phyloP scores from a whole-genome alignment of 805 yeast genomes.

The Teunomyces lycoperdinae region DNA sequence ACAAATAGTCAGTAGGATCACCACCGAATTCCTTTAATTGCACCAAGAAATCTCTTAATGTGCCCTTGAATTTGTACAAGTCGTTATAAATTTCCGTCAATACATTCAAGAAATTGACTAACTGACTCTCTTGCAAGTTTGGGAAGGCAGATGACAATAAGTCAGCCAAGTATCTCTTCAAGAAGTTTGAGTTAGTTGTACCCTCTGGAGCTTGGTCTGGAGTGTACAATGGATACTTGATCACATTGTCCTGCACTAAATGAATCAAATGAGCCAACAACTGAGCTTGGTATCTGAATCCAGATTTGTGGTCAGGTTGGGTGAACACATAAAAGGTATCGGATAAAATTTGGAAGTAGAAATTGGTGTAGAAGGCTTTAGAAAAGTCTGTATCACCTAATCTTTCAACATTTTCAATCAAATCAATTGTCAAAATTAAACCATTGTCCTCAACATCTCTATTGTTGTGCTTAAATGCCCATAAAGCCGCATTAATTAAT shows the following conservation, averaged over 20 bases:
- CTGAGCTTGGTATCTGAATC: constrained; percentile 84
- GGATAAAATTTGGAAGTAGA: constrained; percentile 82
- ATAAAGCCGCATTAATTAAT: constrained; percentile 87
- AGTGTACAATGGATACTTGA: constrained; percentile 73
- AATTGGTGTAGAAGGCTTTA: constrained; percentile 82
- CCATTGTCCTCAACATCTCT: constrained; percentile 96
- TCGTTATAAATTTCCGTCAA: constrained; percentile 72
- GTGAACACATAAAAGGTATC: constrained; percentile 93
- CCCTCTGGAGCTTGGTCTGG: constrained; percentile 84
- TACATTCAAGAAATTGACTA: constrained; percentile 75
- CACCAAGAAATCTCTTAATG: constrained; percentile 90
- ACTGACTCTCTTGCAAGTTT: constrained; percentile 80
- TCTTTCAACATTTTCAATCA: constrained; percentile 79
- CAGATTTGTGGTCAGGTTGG: constrained; percentile 97
- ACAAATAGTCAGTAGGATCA: constrained; percentile 89
- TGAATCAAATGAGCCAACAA: constrained; percentile 80
- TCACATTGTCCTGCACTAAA: constrained; percentile 72
- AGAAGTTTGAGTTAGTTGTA: constrained; percentile 72
- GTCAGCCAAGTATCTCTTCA: constrained; percentile 77
- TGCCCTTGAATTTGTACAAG: constrained; percentile 72
- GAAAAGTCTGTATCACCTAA: constrained; percentile 72
- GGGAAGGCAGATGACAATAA: constrained; percentile 90
- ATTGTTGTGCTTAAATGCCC: constrained; percentile 98
- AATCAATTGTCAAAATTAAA: constrained; percentile 75
- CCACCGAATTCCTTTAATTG: constrained; percentile 97